Conservation (phyloP, 2,329 filamentous ascomycete genomes). For the Rhynchosporium secalis region DNA sequence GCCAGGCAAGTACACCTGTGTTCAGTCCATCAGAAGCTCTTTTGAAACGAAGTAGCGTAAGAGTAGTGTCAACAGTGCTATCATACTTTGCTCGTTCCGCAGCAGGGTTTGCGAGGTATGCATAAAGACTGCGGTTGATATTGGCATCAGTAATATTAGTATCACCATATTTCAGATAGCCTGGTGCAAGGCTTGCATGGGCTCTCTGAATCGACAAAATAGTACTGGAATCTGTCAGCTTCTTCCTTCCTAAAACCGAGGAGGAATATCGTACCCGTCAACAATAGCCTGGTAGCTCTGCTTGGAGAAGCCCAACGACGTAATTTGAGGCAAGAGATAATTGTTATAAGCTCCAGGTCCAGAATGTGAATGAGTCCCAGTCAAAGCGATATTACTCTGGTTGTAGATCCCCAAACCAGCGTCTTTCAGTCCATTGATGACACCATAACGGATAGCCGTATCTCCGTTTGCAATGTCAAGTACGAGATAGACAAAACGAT, state of each 20-base stretch:
- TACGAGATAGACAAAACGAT: slow-evolving; percentile 83
- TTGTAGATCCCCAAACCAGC: slow-evolving; percentile 73
- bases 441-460: slow-evolving; percentile 81
- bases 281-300: slow-evolving; percentile 92
- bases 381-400: slow-evolving; percentile 80
- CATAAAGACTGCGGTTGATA: slow-evolving; percentile 83
- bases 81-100: slow-evolving; percentile 71
- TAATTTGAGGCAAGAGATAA: slow-evolving; percentile 88
- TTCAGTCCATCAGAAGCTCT: slow-evolving; percentile 72
- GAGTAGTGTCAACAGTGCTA: slow-evolving; percentile 63
- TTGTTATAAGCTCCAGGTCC: slow-evolving; percentile 92
- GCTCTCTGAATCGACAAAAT: slow-evolving; percentile 78
- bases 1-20: slow-evolving; percentile 86
- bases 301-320: slow-evolving; percentile 78
- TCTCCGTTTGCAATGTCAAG: slow-evolving; percentile 86
- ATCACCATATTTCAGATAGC: slow-evolving; percentile 68
- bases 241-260: not conserved
- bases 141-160: slow-evolving; percentile 73
- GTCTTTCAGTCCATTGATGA: slow-evolving; percentile 70
- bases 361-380: slow-evolving; percentile 88
- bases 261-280: slow-evolving; percentile 55
- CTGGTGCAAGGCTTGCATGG: slow-evolving; percentile 65
- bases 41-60: slow-evolving; percentile 79
- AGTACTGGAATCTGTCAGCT: slow-evolving; percentile 42
- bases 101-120: slow-evolving; percentile 82